A percentile compares a stretch with the other conserved stretches of the same genome.
Conservation (phyloP, 345 rosid species). For the Pistacia integerrima region DNA sequence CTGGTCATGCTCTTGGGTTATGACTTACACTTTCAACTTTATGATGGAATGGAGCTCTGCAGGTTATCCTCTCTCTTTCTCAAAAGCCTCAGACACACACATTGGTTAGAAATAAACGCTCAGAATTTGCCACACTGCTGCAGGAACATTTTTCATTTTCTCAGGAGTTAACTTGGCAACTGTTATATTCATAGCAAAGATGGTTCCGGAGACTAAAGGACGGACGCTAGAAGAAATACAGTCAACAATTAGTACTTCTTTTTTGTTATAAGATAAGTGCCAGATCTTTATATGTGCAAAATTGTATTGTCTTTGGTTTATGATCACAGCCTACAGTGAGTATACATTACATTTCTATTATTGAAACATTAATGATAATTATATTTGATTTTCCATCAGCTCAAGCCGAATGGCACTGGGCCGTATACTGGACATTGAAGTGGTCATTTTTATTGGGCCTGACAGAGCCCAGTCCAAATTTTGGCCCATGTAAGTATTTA, state of each 20-base stretch:
- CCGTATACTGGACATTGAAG: no score
- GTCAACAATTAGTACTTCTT: slow-evolving; percentile 30
- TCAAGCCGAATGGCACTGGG: no score
- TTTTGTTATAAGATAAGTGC: slow-evolving; percentile 21
- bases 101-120: neutral
- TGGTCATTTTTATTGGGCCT: no score
- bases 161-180: slow-evolving; percentile 30
- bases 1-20: slow-evolving; percentile 46
- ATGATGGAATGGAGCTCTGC: slow-evolving; percentile 48
- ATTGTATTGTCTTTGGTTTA: neutral
- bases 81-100: neutral
- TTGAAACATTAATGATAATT: neutral
- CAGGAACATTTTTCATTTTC: slow-evolving; percentile 54
- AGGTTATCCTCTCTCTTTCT: slow-evolving; percentile 24
- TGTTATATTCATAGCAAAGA: slow-evolving; percentile 36
- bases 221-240: slow-evolving; percentile 65
- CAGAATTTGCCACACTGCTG: neutral
- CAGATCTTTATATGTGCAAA: neutral
- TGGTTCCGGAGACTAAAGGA: slow-evolving; percentile 68
- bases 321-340: neutral
- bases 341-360: neutral
- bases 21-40: slow-evolving; percentile 45
- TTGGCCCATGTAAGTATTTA: no score
- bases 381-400: no score
- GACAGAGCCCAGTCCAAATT: no score